Base-by-base conservation (phyloP, 306 rosid genomes). In the Trifolium subterraneum region DNA sequence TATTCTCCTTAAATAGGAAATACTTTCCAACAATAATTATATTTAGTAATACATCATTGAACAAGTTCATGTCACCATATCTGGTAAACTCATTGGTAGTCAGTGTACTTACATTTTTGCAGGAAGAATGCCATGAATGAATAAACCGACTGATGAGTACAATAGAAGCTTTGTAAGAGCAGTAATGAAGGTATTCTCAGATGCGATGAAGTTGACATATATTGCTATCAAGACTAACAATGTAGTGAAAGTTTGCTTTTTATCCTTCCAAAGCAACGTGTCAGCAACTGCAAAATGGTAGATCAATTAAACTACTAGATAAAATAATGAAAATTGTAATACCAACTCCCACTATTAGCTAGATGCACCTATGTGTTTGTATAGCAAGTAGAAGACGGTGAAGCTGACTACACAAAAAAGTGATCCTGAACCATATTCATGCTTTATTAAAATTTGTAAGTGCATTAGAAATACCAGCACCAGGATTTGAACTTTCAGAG, bases 231-330 rank as follows among this genome's bases (percentile, higher is more conserved):
- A 74, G 79, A 90, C 78, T 69, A 92, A 58, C 79, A 92, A 81
- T 18, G 86, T 67, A 38, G 76, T 78, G 71, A 86, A 65, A n/a
- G 99, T 90, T 80, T 76, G 84, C 75, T 83, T 94, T 80, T 73
- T 90, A 78, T 94, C 93, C 95, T 84, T 94, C 99, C 99, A 94
- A 73, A 94, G 99, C 80, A 94, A 84, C 8, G 89, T 82, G 69
- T 94, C 97, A 71, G 99, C 96, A 88, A 90, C 99, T 94, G 96
- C 82, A 83, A 82, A 78, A 31, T 38, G 33, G 68, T 68, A 67
- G 44, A 54, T 56, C 50, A 74, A 78, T 78, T 76, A 73, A 51
- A 56, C 48, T 48, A 71, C 47, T 10, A 42, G 39, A 78, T 74
- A 73, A 35, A 72, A 48, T 11, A 48, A 65, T 25, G 65, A 42